Base-by-base conservation (phyloP, 2,329 filamentous ascomycete species). In the Orbilia oligospora region DNA sequence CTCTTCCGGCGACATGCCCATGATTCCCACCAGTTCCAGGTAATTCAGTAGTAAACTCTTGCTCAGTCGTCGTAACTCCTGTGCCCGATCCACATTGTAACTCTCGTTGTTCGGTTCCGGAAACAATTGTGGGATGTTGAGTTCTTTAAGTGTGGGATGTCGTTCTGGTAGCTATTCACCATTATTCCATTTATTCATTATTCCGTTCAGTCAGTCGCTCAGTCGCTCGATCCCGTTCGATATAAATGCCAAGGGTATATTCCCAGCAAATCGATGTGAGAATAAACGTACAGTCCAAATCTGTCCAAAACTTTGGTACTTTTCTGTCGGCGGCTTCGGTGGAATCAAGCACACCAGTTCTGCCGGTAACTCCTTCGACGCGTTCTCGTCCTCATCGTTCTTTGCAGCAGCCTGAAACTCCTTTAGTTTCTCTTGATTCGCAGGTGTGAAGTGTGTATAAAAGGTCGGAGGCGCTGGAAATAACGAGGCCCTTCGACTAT, bases 381-480 rank as follows among this genome's bases (percentile, higher is more conserved):
- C 41, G 56, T 71, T 36, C 9, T 12, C n/a, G 16, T 58, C 58
- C 12, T 73, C 64, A 8, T 30, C 64, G 18, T 84, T 81, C 2
- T 44, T 24, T n/a, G 20, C 20, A 12, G 33, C 33, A 1, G 83
- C 24, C 84, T 84, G 87, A 67, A 88, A 83, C 46, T 87, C 83
- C 71, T 87, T 85, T 24, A 92, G 85, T 58, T 89, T 89, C 14
- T 89, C 85, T 66, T 93, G 82, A 83, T 95, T 97, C 30, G 91
- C 89, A 2, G 90, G 84, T 0, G 93, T 97, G 85, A 98, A 98
- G 84, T 92, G 88, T 81, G 91, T 91, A 90, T 93, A 98, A 86
- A 97, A 97, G 0, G 91, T 91, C 27, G 96, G 96, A 27, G 96
- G 96, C 66, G 92, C 90, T 24, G 96, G 95, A 83, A 94, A 97